Evolutionary conservation across 176 grass and related monocot species (phyloP).

Genomic region (Lolium multiflorum): DNA sequence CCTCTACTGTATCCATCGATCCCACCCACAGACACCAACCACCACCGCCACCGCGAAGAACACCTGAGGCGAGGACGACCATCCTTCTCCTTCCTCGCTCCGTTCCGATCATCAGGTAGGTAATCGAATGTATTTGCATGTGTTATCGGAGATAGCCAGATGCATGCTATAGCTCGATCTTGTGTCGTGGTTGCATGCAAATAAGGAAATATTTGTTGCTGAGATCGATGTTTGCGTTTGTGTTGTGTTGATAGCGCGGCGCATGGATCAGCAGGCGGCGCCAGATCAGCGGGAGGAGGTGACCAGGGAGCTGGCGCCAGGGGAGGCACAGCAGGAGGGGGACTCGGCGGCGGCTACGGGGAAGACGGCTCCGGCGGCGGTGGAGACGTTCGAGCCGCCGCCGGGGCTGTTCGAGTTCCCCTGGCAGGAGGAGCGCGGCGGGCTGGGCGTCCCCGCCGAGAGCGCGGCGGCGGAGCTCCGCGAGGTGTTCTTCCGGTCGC

Average conservation of each 20-base stretch:
- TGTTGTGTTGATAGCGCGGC: constrained; percentile 6
- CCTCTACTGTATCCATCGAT: neutral
- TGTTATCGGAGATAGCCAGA: neutral
- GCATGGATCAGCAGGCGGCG: constrained; percentile 51
- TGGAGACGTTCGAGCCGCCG: constrained; percentile 36
- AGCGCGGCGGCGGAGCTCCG: constrained; percentile 43
- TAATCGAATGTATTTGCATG: constrained; percentile 12
- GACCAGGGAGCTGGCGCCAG: constrained; percentile 41
- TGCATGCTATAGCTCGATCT: neutral
- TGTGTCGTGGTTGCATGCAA: constrained; percentile 2
- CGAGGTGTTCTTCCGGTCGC: constrained; percentile 84
- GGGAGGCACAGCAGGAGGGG: constrained; percentile 27
- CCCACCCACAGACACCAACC: constrained; percentile 36
- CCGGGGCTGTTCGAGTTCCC: constrained; percentile 80
- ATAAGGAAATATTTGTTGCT: constrained; percentile 28
- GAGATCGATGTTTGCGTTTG: constrained; percentile 19
- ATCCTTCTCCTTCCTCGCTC: constrained; percentile 3
- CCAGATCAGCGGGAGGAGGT: constrained; percentile 37
- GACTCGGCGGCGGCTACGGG: no score
- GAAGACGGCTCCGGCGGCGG: neutral
- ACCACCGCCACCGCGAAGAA: constrained; percentile 28
- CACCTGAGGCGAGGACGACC: constrained; percentile 22
- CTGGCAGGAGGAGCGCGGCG: constrained; percentile 52
- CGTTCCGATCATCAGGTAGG: constrained; percentile 38
- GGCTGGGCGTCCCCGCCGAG: constrained; percentile 22